Percentiles rank a stretch among this genome's conserved stretches.
These are phyloP conservation scores for Kodamaea alishanica DNA, from an alignment of 1,139 yeast species.

Conservation along the genomic window DNA sequence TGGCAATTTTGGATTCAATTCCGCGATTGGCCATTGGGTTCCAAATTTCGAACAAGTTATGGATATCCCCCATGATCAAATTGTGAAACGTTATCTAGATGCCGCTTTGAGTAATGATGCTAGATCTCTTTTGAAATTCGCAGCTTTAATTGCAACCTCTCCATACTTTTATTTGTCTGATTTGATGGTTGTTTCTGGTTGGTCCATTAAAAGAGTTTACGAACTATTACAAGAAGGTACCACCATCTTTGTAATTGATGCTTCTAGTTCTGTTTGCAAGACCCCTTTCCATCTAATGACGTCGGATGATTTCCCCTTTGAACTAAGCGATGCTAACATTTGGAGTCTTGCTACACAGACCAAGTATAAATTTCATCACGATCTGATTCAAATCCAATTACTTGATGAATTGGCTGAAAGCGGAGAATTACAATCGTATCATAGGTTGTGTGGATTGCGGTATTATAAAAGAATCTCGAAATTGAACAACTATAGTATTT, in stretches of 20 bases:
- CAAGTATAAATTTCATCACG: conserved; percentile 35
- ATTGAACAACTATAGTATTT: conserved; percentile 17
- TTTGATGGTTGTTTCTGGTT: conserved; percentile 36
- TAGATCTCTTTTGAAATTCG: conserved; percentile 32
- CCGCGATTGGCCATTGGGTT: conserved; percentile 11
- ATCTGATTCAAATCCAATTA: conserved; percentile 29
- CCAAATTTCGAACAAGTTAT: conserved; percentile 5
- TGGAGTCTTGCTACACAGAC: conserved; percentile 35
- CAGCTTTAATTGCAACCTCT: conserved; percentile 43
- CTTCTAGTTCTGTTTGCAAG: conserved; percentile 45
- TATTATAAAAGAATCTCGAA: conserved; percentile 25
- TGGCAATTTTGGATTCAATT: conserved; percentile 10
- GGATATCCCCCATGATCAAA: conserved; percentile 6
- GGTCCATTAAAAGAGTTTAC: conserved; percentile 24
- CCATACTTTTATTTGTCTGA: conserved; percentile 44
- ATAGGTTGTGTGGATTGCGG: conserved; percentile 44
- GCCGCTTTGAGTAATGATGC: conserved; percentile 18
- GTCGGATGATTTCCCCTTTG: conserved; percentile 33
- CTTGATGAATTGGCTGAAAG: conserved; percentile 23
- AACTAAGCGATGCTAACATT: conserved; percentile 33
- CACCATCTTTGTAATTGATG: conserved; percentile 32
- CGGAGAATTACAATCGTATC: conserved; percentile 30
- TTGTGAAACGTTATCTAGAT: conserved; percentile 13
- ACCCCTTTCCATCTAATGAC: conserved; percentile 43
- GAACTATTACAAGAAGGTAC: conserved; percentile 33